Evolutionary conservation across 345 rosid genomes (phyloP).

Genomic region (Lepidium aucheri): DNA sequence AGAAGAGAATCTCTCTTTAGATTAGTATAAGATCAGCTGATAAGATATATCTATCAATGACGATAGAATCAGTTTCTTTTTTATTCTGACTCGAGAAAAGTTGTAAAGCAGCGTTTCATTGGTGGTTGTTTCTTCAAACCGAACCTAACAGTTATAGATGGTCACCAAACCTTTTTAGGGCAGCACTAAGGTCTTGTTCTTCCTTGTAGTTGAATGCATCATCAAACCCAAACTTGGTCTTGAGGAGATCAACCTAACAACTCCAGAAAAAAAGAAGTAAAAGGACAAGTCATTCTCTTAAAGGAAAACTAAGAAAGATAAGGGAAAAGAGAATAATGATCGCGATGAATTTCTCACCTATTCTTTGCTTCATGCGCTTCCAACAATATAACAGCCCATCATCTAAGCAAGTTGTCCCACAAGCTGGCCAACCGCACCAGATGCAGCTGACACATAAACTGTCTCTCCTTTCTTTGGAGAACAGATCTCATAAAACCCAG

Average conservation of each 20-base stretch:
- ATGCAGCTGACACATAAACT: constrained; percentile 44
- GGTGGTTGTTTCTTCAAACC: not conserved
- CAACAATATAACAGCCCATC: constrained; percentile 48
- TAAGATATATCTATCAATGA: not conserved
- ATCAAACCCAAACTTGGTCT: constrained; percentile 57
- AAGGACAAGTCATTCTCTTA: not conserved
- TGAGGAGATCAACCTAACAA: constrained; percentile 50
- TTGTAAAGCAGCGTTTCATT: not conserved
- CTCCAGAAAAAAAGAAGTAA: not conserved
- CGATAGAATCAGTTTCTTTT: not conserved
- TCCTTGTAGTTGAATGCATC: constrained; percentile 77
- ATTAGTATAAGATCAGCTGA: not conserved
- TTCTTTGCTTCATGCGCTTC: constrained; percentile 45
- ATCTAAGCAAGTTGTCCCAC: constrained; percentile 48
- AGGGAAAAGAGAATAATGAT: not conserved
- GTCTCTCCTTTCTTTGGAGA: constrained; percentile 42
- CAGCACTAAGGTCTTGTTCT: constrained; percentile 40
- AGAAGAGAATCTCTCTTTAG: not conserved
- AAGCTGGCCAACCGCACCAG: constrained; percentile 51
- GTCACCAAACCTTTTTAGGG: constrained; percentile 45
- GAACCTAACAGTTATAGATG: not conserved
- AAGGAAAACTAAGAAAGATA: not conserved
- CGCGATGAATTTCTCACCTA: constrained; percentile 25
- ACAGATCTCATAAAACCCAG: constrained; percentile 34
- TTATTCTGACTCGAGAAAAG: not conserved